Evolutionary conservation across 1,139 yeast genomes (phyloP).

Genomic region (Lodderomyces beijingensis): DNA sequence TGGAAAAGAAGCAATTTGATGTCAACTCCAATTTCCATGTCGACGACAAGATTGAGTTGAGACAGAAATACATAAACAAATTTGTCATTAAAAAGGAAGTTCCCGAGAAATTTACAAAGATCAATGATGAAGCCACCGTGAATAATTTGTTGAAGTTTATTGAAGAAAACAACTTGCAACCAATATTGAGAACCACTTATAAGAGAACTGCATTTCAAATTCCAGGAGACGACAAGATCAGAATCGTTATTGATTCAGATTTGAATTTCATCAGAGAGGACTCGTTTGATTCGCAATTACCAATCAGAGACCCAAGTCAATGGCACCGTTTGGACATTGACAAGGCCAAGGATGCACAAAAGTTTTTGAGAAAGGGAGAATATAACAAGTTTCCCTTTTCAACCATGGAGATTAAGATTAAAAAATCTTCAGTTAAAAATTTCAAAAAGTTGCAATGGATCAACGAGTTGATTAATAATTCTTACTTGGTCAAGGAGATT

Average conservation of each 20-base stretch:
- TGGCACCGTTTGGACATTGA: constrained; percentile 96
- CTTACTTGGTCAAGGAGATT: constrained; percentile 83
- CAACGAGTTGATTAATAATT: constrained; percentile 68
- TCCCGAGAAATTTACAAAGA: constrained; percentile 23
- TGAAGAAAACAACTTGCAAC: constrained; percentile 64
- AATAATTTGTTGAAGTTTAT: constrained; percentile 57
- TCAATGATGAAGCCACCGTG: constrained; percentile 26
- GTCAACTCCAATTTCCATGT: constrained; percentile 50
- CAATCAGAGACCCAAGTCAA: constrained; percentile 79
- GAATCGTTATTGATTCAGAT: constrained; percentile 87
- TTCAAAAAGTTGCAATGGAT: constrained; percentile 66
- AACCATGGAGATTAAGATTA: constrained; percentile 83
- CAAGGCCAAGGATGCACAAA: constrained; percentile 62
- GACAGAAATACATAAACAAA: constrained; percentile 53
- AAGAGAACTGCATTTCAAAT: constrained; percentile 96
- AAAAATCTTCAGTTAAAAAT: constrained; percentile 44
- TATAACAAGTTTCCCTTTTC: constrained; percentile 82
- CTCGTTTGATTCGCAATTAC: constrained; percentile 75
- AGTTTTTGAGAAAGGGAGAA: constrained; percentile 81
- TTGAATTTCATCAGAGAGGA: constrained; percentile 87
- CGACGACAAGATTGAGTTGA: constrained; percentile 59
- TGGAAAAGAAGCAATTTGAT: constrained; percentile 76
- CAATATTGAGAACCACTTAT: constrained; percentile 80
- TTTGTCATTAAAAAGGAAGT: constrained; percentile 34
- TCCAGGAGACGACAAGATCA: constrained; percentile 91